These are phyloP conservation scores for Trichothecium sympodiale DNA, from an alignment of 2,329 filamentous ascomycete genomes.

Conservation along the genomic window DNA sequence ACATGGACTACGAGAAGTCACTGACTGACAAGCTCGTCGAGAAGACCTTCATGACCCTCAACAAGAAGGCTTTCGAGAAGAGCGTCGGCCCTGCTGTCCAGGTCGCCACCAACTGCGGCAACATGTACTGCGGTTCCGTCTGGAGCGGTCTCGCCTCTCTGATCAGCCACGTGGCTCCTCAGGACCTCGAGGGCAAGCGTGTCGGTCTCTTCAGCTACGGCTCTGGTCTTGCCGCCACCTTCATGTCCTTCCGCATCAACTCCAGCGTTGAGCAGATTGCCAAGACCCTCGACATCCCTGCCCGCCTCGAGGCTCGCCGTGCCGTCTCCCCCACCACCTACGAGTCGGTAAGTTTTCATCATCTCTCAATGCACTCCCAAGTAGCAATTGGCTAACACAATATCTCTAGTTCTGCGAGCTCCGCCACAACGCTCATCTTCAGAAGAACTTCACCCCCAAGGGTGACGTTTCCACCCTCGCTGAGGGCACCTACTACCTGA, in stretches of 20 bases:
- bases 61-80: slow-evolving; percentile 76
- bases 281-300: slow-evolving; percentile 58
- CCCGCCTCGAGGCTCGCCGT: slow-evolving; percentile 53
- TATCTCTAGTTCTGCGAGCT: slow-evolving; percentile 58
- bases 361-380: slow-evolving; percentile 1
- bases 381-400: too few relatives aligned
- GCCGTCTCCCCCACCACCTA: slow-evolving; percentile 61
- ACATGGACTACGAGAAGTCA: slow-evolving; percentile 70
- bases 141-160: slow-evolving; percentile 67
- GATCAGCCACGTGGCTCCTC: slow-evolving; percentile 51
- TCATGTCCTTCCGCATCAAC: slow-evolving; percentile 62
- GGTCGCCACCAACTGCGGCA: slow-evolving; percentile 65
- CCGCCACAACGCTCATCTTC: slow-evolving; percentile 71
- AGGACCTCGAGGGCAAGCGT: slow-evolving; percentile 58
- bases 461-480: slow-evolving; percentile 57
- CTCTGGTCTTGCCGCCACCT: slow-evolving; percentile 61
- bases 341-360: slow-evolving; percentile 48
- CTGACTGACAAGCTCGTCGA: slow-evolving; percentile 72
- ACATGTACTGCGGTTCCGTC: slow-evolving; percentile 61
- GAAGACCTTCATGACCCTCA: slow-evolving; percentile 76
- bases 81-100: slow-evolving; percentile 63
- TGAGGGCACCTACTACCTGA: slow-evolving; percentile 66
- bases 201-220: slow-evolving; percentile 72
- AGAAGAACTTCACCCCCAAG: slow-evolving; percentile 65
- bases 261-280: slow-evolving; percentile 59